Evolutionary conservation across 1,284 basidiomycete genomes (phyloP).

Genomic region (Paramarasmius palmivorus): DNA sequence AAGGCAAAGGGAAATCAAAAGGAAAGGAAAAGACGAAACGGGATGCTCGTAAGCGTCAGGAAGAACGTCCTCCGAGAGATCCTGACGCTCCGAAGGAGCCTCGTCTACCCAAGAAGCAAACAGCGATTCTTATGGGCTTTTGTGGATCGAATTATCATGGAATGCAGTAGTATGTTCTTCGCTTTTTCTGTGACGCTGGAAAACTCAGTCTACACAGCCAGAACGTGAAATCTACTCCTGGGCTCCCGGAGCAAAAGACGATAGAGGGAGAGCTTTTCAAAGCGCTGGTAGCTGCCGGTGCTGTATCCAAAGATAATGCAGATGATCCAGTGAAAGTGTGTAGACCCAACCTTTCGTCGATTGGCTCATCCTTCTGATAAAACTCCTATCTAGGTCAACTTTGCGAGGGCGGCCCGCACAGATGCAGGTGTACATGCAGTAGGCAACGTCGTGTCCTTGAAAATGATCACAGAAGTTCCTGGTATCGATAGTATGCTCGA

Average conservation of each 20-base stretch:
- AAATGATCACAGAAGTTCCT: conserved; percentile 81
- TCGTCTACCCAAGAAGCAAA: conserved; percentile 72
- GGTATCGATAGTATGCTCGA: conserved; percentile 70
- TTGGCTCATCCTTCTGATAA: conserved; percentile 1
- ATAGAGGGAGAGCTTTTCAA: conserved; percentile 93
- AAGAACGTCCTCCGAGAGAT: conserved; percentile 19
- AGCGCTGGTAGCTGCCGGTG: conserved; percentile 87
- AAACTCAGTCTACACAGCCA: conserved; percentile 5
- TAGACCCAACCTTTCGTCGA: background rate
- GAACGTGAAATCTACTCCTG: conserved; percentile 23
- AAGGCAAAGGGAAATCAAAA: conserved; percentile 24
- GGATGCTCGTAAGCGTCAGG: conserved; percentile 32
- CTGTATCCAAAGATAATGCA: conserved; percentile 91
- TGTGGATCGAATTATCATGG: conserved; percentile 86
- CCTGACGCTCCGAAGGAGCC: conserved; percentile 34
- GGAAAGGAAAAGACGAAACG: conserved; percentile 26
- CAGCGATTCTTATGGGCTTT: conserved; percentile 75
- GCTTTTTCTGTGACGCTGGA: conserved; percentile 5
- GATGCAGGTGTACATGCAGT: conserved; percentile 98
- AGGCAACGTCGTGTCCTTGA: conserved; percentile 91
- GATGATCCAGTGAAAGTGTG: conserved; percentile 85
- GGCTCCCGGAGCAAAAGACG: conserved; percentile 69
- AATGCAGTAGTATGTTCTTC: conserved; percentile 85
- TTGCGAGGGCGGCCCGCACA: conserved; percentile 91
- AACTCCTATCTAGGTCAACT: conserved; percentile 57